A percentile compares a stretch with the other conserved stretches of the same genome.
Evolutionary conservation across 2,329 filamentous ascomycete species (phyloP).

Genomic region (Nigrospora oryzae): DNA sequence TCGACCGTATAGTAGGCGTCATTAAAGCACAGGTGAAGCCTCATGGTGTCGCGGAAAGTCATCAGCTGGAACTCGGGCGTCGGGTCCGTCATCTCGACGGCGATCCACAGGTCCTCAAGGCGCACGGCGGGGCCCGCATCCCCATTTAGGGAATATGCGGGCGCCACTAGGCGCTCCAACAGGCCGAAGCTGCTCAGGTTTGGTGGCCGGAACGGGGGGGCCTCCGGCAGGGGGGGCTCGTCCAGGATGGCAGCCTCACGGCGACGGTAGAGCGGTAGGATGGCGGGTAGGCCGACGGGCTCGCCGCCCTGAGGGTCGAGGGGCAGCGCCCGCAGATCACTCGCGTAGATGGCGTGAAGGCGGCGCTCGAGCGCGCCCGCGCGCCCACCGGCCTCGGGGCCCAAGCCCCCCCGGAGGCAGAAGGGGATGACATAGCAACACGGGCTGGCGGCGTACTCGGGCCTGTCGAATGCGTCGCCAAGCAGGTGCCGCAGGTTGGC

Average conservation of each 20-base stretch:
- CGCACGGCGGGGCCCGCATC: neutral
- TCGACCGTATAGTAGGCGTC: neutral
- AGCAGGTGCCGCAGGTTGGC: neutral
- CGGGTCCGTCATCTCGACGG: neutral
- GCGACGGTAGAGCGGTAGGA: neutral
- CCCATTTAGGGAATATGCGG: too few species aligned
- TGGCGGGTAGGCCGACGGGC: neutral
- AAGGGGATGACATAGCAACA: neutral
- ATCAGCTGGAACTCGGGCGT: neutral
- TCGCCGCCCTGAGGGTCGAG: neutral
- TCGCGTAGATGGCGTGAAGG: neutral
- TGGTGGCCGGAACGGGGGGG: neutral
- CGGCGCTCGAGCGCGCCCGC: neutral
- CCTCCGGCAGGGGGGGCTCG: neutral
- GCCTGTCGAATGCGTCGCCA: neutral
- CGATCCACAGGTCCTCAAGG: neutral
- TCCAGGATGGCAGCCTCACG: neutral
- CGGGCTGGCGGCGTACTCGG: neutral
- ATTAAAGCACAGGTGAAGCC: neutral
- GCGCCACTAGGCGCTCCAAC: neutral
- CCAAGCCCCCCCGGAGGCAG: neutral
- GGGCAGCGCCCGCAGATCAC: neutral
- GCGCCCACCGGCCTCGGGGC: too few species aligned
- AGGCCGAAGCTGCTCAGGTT: neutral
- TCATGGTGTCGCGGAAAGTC: neutral